Percentiles rank a stretch among this genome's conserved stretches.
These are phyloP conservation scores for Penicillium sp. DNA, from an alignment of 2,329 filamentous ascomycete genomes.

Conservation along the genomic window DNA sequence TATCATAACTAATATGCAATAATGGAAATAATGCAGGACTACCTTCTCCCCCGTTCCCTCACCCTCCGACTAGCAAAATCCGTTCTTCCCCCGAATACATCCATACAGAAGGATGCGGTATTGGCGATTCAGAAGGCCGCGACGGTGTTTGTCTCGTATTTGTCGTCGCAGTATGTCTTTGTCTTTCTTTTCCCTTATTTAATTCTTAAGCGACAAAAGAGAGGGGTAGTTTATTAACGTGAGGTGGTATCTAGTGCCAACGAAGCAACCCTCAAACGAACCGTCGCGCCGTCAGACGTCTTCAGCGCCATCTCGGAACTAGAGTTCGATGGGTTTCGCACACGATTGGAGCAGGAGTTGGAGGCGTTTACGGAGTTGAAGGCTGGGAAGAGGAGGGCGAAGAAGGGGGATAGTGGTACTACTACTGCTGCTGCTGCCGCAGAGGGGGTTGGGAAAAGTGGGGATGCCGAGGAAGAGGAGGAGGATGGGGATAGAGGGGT, in stretches of 20 bases:
- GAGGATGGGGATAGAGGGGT: too few species aligned
- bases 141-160: slow-evolving; percentile 60
- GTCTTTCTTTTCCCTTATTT: not conserved
- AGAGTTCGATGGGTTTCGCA: slow-evolving; percentile 53
- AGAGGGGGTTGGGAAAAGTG: slow-evolving; percentile 28
- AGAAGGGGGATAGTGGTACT: slow-evolving; percentile 37
- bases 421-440: too few species aligned
- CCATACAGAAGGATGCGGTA: slow-evolving; percentile 57
- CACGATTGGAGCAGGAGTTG: slow-evolving; percentile 52
- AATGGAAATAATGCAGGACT: slow-evolving; percentile 40
- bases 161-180: slow-evolving; percentile 48
- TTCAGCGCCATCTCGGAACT: slow-evolving; percentile 52
- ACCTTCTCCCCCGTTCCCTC: slow-evolving; percentile 56
- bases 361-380: slow-evolving; percentile 40
- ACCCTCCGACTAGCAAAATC: slow-evolving; percentile 55
- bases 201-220: too few species aligned
- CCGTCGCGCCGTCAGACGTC: slow-evolving; percentile 53
- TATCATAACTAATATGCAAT: too few species aligned
- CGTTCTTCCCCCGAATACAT: slow-evolving; percentile 55
- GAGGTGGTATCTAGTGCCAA: slow-evolving; percentile 44
- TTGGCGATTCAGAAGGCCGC: slow-evolving; percentile 57
- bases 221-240: too few species aligned
- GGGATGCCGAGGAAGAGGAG: slow-evolving; percentile 19
- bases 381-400: slow-evolving; percentile 39
- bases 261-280: slow-evolving; percentile 55